Evolutionary conservation across 1,139 yeast species (phyloP).

Genomic region (Kurtzmaniella natalensis): DNA sequence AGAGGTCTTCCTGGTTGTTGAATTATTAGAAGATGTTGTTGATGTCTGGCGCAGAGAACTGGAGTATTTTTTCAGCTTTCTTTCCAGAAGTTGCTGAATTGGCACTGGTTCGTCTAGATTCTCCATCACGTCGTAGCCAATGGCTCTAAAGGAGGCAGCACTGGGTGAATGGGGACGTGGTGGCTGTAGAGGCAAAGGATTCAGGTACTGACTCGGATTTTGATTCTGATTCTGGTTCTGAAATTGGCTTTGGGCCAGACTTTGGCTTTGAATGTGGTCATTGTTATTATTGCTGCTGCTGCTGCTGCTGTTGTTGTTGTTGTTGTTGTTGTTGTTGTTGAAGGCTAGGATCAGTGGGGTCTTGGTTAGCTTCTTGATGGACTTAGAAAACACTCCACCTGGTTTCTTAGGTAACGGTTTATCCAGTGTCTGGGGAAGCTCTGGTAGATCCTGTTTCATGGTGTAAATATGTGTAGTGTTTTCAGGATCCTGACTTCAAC

Average conservation of each 20-base stretch:
- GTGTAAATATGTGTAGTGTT: neutral
- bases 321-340: constrained; percentile 8
- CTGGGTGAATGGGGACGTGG: too few relatives aligned
- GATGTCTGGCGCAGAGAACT: neutral
- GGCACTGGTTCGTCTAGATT: constrained; percentile 25
- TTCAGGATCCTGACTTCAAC: too few relatives aligned
- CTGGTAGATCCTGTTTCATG: neutral
- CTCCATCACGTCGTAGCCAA: constrained; percentile 26
- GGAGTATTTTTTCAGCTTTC: constrained; percentile 6
- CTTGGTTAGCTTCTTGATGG: constrained; percentile 16
- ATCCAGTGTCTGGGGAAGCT: neutral
- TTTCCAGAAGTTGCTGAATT: constrained; percentile 26
- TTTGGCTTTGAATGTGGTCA: too few relatives aligned
- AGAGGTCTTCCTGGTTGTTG: too few relatives aligned
- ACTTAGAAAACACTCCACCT: constrained; percentile 13
- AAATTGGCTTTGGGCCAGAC: too few relatives aligned
- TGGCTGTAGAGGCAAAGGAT: too few relatives aligned
- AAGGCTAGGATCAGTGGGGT: constrained; percentile 14
- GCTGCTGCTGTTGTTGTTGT: too few relatives aligned
- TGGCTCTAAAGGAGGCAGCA: constrained; percentile 39
- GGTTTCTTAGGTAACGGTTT: constrained; percentile 9
- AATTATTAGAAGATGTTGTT: constrained; percentile 5
- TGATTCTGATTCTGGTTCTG: neutral
- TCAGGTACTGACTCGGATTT: too few relatives aligned
- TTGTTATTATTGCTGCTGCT: too few relatives aligned